phyloP scores from a whole-genome alignment of 352 stramenopile genomes.

The Halophytophthora polymorphica region DNA sequence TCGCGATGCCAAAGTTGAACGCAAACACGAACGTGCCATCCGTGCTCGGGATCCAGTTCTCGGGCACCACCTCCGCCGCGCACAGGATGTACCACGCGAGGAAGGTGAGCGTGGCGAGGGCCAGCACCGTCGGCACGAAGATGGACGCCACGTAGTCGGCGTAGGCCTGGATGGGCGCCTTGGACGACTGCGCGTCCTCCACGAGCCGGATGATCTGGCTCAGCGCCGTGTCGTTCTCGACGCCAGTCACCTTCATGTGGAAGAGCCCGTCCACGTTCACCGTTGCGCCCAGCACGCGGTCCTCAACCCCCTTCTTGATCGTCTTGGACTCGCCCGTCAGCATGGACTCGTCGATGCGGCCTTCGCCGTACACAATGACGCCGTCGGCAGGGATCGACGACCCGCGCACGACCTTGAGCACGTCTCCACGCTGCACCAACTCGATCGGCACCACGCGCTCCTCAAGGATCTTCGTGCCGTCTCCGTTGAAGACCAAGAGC shows the following conservation, averaged over 20 bases:
- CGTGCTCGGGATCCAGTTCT: constrained; percentile 61
- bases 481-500: constrained; percentile 80
- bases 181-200: constrained; percentile 96
- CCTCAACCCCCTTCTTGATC: constrained; percentile 88
- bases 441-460: constrained; percentile 83
- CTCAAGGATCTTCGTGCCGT: constrained; percentile 53
- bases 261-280: constrained; percentile 91
- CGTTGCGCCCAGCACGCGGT: constrained; percentile 89
- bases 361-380: constrained; percentile 88
- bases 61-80: constrained; percentile 52
- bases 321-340: constrained; percentile 94
- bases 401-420: constrained; percentile 93
- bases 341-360: constrained; percentile 92
- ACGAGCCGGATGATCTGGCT: constrained; percentile 99
- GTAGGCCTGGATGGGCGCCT: constrained; percentile 97
- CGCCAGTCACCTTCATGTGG: constrained; percentile 90
- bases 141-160: constrained; percentile 94
- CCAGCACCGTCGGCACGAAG: constrained; percentile 95
- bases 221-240: constrained; percentile 92
- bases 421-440: constrained; percentile 89
- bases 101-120: constrained; percentile 93
- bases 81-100: constrained; percentile 92
- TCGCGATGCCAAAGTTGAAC: constrained; percentile 97
- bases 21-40: constrained; percentile 90
- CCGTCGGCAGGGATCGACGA: constrained; percentile 92